Conservation (phyloP, 2,329 filamentous ascomycete species). For the Phialophora chinensis region DNA sequence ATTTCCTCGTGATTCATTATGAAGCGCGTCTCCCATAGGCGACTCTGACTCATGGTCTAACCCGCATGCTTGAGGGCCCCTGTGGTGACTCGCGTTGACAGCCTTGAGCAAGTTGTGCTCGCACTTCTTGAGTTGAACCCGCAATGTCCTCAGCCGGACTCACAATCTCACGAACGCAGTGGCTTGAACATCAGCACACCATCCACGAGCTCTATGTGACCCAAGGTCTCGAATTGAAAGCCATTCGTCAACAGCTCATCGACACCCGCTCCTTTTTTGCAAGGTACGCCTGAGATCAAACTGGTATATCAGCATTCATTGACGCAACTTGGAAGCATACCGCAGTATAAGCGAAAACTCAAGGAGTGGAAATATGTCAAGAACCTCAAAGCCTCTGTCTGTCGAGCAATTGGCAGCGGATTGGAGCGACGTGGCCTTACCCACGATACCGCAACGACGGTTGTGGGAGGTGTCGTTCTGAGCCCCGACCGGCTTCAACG, state of each 20-base stretch:
- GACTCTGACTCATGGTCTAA: too few relatives aligned
- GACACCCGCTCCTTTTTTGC: conserved; percentile 7
- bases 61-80: too few relatives aligned
- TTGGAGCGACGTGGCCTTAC: conserved; percentile 12
- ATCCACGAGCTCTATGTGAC: conserved; percentile 10
- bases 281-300: conserved; percentile 6
- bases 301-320: not conserved
- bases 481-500: conserved; percentile 9
- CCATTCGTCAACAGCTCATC: conserved; percentile 9
- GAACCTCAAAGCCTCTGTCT: conserved; percentile 19
- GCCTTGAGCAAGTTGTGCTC: not conserved
- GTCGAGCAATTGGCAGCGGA: not conserved
- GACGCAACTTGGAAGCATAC: not conserved
- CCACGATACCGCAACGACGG: not conserved
- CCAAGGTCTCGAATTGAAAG: not conserved
- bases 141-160: not conserved
- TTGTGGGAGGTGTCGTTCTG: not conserved
- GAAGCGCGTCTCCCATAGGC: too few relatives aligned
- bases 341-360: conserved; percentile 24
- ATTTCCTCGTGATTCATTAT: not conserved
- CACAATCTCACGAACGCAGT: not conserved
- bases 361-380: conserved; percentile 22
- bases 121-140: not conserved
- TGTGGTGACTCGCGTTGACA: not conserved
- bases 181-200: not conserved